Percentiles rank a stretch among this genome's conserved stretches.
These are phyloP conservation scores for Ascochyta clinopodiicola DNA, from an alignment of 2,329 filamentous ascomycete species.

Conservation along the genomic window DNA sequence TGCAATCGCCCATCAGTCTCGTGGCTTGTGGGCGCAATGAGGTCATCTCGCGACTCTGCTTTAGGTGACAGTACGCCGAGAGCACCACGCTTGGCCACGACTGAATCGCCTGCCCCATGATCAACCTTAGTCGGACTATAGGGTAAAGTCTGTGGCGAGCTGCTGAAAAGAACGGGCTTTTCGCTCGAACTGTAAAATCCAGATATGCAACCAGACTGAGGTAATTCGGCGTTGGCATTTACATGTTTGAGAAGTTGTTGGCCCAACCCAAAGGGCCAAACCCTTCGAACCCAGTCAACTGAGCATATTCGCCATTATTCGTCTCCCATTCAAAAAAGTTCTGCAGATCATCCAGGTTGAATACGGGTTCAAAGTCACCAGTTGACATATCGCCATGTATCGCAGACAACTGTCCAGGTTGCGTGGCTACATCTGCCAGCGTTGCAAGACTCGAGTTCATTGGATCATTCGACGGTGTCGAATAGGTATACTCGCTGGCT, in stretches of 20 bases:
- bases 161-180: too few species aligned
- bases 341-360: constrained; percentile 41
- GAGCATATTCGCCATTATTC: constrained; percentile 32
- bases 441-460: constrained; percentile 14
- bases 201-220: background rate
- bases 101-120: too few species aligned
- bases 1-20: too few species aligned
- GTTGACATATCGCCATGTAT: constrained; percentile 23
- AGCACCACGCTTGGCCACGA: too few species aligned
- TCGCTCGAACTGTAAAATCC: background rate
- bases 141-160: too few species aligned
- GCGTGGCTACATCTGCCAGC: constrained; percentile 15
- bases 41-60: too few species aligned
- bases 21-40: too few species aligned
- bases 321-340: constrained; percentile 44
- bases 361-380: constrained; percentile 31
- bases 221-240: background rate
- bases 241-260: constrained; percentile 38
- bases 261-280: constrained; percentile 41
- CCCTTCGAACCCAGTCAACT: constrained; percentile 38
- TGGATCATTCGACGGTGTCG: constrained; percentile 12
- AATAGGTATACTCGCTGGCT: constrained; percentile 20
- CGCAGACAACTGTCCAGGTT: constrained; percentile 18
- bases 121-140: too few species aligned
- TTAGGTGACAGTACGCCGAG: too few species aligned